Evolutionary conservation across 352 stramenopile genomes (phyloP), one percentile per base, ranked within the genome.

Genomic region (Phytophthora melonis): DNA sequence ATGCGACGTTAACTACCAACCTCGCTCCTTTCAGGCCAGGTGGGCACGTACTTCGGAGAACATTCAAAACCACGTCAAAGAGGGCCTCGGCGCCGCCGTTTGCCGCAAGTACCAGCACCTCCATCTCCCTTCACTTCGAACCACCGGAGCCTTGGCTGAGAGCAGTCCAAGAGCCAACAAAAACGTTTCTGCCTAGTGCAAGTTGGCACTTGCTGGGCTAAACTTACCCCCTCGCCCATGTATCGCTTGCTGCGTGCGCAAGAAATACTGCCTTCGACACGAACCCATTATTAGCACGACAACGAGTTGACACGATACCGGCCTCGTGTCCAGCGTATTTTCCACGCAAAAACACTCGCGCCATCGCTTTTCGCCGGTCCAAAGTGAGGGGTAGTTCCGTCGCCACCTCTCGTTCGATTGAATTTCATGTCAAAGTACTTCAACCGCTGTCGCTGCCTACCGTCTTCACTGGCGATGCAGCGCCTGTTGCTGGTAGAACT

Each of bases 401-500:
- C 43, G 58, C 64, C 47, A 70, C 45, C 59, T 66, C 61, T 70
- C n/a, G 41, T 71, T 21, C 27, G 43, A 70, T 63, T 66, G 45
- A 55, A 53, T 43, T 65, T 66, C 34, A 67, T 66, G 57, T 66
- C 54, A 69, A 49, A 34, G 41, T 45, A 63, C 19, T 41, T 63
- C 18, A 25, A 61, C 18, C 18, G 18, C 23, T 19, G 16, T 16
- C 18, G 18, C 23, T 19, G 6, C 41, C 18, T 39, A 32, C 54
- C 66, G 57, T 14, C 52, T 66, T 71, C 50, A 65, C 61, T 80
- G 65, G 1, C 60, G 69, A 18, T 78, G 67, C 27, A 78, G 67
- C 8, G 74, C 72, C 55, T 93, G 83, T 11, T 83, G 72, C 23
- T 91, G 78, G 75, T 87, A 93, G 49, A 93, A 91, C 64, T 91